Percentiles rank a stretch among this genome's conserved stretches.
Conservation (phyloP, 108 stramenopile genomes). For the Discostella pseudostelligera region DNA sequence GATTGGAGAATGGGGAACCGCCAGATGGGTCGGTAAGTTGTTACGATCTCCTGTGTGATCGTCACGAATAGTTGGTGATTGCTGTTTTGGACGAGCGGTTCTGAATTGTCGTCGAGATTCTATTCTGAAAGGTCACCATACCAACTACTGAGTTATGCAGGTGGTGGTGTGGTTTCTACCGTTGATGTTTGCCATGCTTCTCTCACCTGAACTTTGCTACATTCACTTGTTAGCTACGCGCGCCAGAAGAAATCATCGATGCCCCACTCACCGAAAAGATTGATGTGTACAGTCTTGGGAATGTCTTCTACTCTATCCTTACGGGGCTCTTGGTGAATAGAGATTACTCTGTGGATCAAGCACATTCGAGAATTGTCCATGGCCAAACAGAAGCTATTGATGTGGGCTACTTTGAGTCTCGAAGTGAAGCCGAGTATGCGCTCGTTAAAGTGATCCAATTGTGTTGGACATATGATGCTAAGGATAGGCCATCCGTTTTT, state of each 20-base stretch:
- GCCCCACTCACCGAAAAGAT: slow-evolving; percentile 62
- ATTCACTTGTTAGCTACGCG: slow-evolving; percentile 50
- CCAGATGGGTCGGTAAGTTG: slow-evolving; percentile 23
- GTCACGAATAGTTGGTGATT: too few relatives aligned
- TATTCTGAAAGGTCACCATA: too few relatives aligned
- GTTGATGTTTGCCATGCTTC: too few relatives aligned
- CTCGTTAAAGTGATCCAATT: slow-evolving; percentile 43
- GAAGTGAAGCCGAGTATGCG: slow-evolving; percentile 32
- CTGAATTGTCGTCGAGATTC: too few relatives aligned
- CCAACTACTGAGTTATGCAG: too few relatives aligned
- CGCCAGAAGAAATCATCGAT: slow-evolving; percentile 69
- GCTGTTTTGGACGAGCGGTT: too few relatives aligned
- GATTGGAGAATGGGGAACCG: slow-evolving; percentile 8
- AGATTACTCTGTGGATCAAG: background rate
- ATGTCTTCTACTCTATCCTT: slow-evolving; percentile 55
- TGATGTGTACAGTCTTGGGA: slow-evolving; percentile 62
- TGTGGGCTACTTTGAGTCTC: slow-evolving; percentile 28
- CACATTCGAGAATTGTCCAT: slow-evolving; percentile 11
- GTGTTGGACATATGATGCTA: slow-evolving; percentile 45
- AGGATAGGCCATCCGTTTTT: slow-evolving; percentile 41
- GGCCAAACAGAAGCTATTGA: slow-evolving; percentile 44
- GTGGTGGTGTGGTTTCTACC: too few relatives aligned
- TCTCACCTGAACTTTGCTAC: too few relatives aligned
- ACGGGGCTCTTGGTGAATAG: slow-evolving; percentile 38
- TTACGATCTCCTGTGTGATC: too few relatives aligned